A percentile compares a stretch with the other conserved stretches of the same genome.
Conservation (phyloP, 164 flowering plant species). For the Aristolochia contorta region DNA sequence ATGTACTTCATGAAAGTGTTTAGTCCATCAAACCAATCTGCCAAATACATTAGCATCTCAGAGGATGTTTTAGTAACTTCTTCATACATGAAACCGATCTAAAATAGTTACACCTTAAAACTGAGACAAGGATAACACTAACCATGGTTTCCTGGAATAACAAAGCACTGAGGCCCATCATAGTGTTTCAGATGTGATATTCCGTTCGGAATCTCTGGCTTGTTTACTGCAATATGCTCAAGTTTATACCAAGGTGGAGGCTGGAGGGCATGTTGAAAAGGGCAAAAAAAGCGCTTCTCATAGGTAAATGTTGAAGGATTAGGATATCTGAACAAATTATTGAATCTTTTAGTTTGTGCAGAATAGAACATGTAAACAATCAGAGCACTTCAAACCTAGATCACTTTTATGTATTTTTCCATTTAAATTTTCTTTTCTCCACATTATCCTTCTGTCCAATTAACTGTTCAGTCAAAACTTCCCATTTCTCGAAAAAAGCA, state of each 20-base stretch:
- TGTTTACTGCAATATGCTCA: conserved; percentile 76
- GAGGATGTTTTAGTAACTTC: background rate
- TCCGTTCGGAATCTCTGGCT: conserved; percentile 85
- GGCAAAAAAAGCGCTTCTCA: conserved; percentile 83
- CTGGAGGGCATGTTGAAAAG: conserved; percentile 97
- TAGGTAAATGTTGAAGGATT: conserved; percentile 96
- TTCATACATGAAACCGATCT: background rate
- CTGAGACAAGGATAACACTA: conserved; percentile 13
- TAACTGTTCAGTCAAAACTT: too few species aligned
- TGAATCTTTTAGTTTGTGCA: conserved; percentile 1
- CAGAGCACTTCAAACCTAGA: too few species aligned
- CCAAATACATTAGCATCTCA: background rate
- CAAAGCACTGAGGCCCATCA: conserved; percentile 90
- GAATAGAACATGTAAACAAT: background rate
- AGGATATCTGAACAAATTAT: conserved; percentile 57
- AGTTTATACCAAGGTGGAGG: conserved; percentile 86
- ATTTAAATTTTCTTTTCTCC: too few species aligned
- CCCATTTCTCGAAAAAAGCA: too few species aligned
- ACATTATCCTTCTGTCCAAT: too few species aligned
- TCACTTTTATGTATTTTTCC: too few species aligned
- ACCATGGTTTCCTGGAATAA: conserved; percentile 99
- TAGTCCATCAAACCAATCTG: conserved; percentile 99
- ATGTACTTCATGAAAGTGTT: conserved; percentile 92
- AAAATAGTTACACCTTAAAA: too few species aligned
- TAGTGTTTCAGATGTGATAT: conserved; percentile 57